Percentiles rank a stretch among this genome's conserved stretches.
phyloP scores from a whole-genome alignment of 345 rosid species.

The Firmiana major region DNA sequence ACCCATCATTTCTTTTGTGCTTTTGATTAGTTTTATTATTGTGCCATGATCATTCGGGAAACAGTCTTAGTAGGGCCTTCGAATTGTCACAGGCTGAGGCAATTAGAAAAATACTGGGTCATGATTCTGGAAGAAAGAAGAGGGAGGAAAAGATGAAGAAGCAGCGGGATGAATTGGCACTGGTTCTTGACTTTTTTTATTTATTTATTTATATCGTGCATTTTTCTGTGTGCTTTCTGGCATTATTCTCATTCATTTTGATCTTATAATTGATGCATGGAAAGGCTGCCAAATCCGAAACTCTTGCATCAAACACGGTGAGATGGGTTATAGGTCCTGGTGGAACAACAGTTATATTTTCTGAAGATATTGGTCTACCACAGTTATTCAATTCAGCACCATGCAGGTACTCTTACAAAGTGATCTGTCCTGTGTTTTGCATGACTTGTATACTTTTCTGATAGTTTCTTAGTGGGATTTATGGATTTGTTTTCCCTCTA shows the following conservation, averaged over 20 bases:
- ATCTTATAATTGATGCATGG: conserved; percentile 30
- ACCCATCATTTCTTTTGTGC: neutral
- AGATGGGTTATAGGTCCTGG: conserved; percentile 59
- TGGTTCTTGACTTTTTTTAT: conserved; percentile 30
- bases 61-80: conserved; percentile 10
- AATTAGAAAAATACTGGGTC: conserved; percentile 73
- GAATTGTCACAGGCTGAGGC: conserved; percentile 63
- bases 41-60: neutral
- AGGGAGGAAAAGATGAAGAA: conserved; percentile 61
- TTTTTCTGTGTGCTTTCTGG: neutral
- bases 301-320: conserved; percentile 48
- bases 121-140: conserved; percentile 69
- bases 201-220: neutral
- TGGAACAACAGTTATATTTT: conserved; percentile 58
- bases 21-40: neutral
- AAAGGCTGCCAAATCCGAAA: conserved; percentile 47
- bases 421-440: neutral
- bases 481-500: conserved; percentile 21
- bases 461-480: neutral
- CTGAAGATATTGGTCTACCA: conserved; percentile 71
- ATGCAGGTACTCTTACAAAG: conserved; percentile 36
- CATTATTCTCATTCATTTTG: conserved; percentile 1
- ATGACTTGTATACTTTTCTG: neutral
- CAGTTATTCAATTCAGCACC: conserved; percentile 48
- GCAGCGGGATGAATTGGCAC: conserved; percentile 58